Evolutionary conservation across 2,329 filamentous ascomycete genomes (phyloP).

Genomic region (Alternaria panax): DNA sequence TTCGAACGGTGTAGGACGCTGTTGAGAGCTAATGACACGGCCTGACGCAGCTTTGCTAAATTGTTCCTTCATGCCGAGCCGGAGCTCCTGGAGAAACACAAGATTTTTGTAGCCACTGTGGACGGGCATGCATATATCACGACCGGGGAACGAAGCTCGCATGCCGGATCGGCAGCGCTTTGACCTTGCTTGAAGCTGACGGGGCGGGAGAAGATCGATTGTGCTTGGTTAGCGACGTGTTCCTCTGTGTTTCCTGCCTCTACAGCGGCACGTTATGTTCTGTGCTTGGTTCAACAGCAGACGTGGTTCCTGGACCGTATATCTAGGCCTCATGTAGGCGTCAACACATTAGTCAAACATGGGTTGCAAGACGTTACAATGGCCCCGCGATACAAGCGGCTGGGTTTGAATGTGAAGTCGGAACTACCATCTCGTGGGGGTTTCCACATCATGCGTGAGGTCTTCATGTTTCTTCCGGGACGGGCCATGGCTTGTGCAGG

Average conservation of each 20-base stretch:
- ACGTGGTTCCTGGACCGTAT: conserved; percentile 22
- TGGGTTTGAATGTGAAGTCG: conserved; percentile 31
- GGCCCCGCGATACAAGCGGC: conserved; percentile 19
- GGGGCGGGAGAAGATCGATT: conserved; percentile 7
- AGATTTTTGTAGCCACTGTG: conserved; percentile 29
- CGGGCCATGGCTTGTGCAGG: conserved; percentile 26
- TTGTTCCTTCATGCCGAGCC: conserved; percentile 26
- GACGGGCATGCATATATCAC: conserved; percentile 28
- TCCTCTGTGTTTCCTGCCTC: neutral
- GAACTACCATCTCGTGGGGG: conserved; percentile 37
- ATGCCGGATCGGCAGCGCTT: conserved; percentile 40
- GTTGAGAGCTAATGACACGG: conserved; percentile 14
- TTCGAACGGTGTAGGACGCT: conserved; percentile 19
- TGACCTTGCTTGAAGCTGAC: conserved; percentile 28
- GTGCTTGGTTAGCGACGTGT: conserved; percentile 12
- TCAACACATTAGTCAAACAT: conserved; percentile 13
- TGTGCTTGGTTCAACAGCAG: conserved; percentile 24
- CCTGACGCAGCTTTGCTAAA: conserved; percentile 15
- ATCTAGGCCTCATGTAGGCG: neutral
- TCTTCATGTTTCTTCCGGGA: conserved; percentile 24
- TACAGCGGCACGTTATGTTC: conserved; percentile 22
- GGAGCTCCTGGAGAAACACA: conserved; percentile 5
- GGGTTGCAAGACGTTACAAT: conserved; percentile 27
- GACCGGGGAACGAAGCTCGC: conserved; percentile 22
- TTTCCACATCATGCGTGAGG: conserved; percentile 29